Base-by-base conservation (phyloP, 306 rosid species). In the Quercus cerris region DNA sequence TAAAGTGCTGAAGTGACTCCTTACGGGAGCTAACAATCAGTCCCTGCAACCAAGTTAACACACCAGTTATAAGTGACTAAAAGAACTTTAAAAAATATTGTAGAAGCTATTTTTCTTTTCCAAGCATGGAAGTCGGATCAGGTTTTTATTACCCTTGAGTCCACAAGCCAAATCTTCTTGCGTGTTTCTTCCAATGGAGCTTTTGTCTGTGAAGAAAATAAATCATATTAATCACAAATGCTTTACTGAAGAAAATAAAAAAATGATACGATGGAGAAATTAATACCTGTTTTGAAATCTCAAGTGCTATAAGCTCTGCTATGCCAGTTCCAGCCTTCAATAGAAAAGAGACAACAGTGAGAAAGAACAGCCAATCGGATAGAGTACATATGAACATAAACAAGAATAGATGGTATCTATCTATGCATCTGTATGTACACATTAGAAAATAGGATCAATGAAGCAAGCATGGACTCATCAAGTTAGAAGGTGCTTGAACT, bases 281-380 rank as follows among this genome's bases (percentile, higher is more conserved):
- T 62, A 35, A 64, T 88, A 94, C 98, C 94, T 89, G 89, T 84
- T 93, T 93, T 74, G 98, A 93, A 70, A 95, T 88, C 94, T 95
- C 93, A 78, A 93, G 94, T 79, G 99, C 99, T 80, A 95, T 95
- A 81, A 93, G 88, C 83, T 95, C 99, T 35, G 99, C 99, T 89
- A 93, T 95, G 25, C 99, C 99, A 58, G 99, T 95, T 87, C 99
- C 99, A 84, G 99, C 99, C 99, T 95, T 77, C 87, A 91, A 76
- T 63, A 81, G 77, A 35, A 81, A 82, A 86, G 74, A 78, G 75
- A 83, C 62, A 69, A 58, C 79, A 77, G 69, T 87, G 44, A 86
- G 89, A 85, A 84, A 73, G 56, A 66, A 14, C 56, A 41, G 38
- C 80, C 67, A 58, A 75, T 74, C 54, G 68, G 22, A 30, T 56